Evolutionary conservation across 2,329 filamentous ascomycete genomes (phyloP).

Genomic region (Colletotrichum sp.): DNA sequence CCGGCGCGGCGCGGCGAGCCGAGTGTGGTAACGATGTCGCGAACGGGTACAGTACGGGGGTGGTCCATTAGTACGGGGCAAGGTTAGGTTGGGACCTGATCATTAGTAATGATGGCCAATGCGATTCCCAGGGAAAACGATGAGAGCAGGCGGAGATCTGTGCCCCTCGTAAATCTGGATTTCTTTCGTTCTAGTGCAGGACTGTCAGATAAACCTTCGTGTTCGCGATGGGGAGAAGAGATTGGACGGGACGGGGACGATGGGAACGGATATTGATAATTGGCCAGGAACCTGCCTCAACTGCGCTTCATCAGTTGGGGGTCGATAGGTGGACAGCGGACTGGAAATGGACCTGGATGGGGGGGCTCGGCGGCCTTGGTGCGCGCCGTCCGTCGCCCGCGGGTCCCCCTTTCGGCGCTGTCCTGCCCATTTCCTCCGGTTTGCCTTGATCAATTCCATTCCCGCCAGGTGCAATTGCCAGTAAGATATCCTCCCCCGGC

Average conservation of each 20-base stretch:
- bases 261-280: neutral
- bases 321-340: neutral
- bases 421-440: neutral
- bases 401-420: neutral
- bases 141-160: neutral
- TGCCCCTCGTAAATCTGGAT: neutral
- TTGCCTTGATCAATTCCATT: neutral
- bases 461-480: neutral
- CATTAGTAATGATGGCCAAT: neutral
- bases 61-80: neutral
- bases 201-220: neutral
- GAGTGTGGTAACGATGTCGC: neutral
- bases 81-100: neutral
- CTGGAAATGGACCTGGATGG: neutral
- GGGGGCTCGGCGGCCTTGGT: neutral
- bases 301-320: neutral
- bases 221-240: neutral
- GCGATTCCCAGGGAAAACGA: neutral
- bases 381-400: slow-evolving; percentile 5
- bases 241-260: neutral
- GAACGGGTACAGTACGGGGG: neutral
- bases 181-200: neutral
- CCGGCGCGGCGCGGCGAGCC: neutral
- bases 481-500: neutral
- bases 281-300: neutral